These are phyloP conservation scores for Catunica adiposa DNA, from an alignment of 2,329 filamentous ascomycete species.

Conservation along the genomic window DNA sequence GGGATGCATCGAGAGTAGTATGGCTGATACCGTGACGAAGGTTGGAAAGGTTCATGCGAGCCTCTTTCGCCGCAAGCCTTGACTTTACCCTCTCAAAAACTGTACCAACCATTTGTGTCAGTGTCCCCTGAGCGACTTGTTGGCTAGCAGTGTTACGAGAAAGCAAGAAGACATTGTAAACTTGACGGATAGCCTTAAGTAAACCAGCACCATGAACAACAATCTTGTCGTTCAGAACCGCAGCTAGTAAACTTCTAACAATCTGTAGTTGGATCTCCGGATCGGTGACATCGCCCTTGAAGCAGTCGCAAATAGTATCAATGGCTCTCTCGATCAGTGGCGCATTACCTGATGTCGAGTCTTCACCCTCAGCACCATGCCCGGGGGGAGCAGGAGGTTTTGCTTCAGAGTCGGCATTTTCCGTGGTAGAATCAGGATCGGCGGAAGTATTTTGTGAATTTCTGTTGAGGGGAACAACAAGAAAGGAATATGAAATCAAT, in stretches of 20 bases:
- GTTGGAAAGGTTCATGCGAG: constrained; percentile 42
- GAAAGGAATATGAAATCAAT: constrained; percentile 97
- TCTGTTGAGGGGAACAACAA: constrained; percentile 40
- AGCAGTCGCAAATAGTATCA: constrained; percentile 98
- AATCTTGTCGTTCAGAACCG: constrained; percentile 95
- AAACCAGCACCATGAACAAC: constrained; percentile 93
- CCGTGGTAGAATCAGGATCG: not conserved
- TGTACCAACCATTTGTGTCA: constrained; percentile 97
- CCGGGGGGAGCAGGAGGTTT: not conserved
- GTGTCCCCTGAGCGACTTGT: constrained; percentile 87
- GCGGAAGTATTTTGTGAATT: not conserved
- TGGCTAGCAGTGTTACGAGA: constrained; percentile 90
- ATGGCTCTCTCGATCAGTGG: constrained; percentile 94
- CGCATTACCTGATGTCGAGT: constrained; percentile 22
- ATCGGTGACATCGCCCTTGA: constrained; percentile 87
- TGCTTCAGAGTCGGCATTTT: not conserved
- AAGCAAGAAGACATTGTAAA: constrained; percentile 96
- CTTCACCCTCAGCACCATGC: not conserved
- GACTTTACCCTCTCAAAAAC: constrained; percentile 91
- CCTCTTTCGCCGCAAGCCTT: constrained; percentile 73
- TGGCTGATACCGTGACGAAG: constrained; percentile 37
- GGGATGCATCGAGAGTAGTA: constrained; percentile 26
- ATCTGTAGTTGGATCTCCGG: constrained; percentile 93
- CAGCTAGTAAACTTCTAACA: constrained; percentile 87
- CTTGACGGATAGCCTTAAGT: constrained; percentile 89